Conservation (phyloP, 192 early-diverging fungal genomes). For the Anaeromyces robustus region DNA sequence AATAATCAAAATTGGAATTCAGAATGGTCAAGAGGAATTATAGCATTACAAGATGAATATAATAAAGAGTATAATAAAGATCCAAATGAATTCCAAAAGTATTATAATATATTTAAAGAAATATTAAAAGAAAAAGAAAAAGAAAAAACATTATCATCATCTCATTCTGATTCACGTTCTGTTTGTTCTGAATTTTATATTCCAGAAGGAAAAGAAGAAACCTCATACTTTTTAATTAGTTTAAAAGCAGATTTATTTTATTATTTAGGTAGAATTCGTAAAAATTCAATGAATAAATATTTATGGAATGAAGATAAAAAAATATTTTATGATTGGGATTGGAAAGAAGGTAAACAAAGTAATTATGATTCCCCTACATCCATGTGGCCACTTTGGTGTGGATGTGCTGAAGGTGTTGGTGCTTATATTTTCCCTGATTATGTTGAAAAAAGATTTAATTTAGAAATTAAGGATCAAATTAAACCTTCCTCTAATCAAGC, state of each 20-base stretch:
- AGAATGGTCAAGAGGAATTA: background rate
- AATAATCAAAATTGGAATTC: background rate
- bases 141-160: too few species aligned
- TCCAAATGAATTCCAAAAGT: background rate
- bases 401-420: conserved; percentile 26
- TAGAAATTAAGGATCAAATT: background rate
- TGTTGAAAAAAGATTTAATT: background rate
- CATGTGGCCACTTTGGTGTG: conserved; percentile 86
- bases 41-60: background rate
- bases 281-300: conserved; percentile 56
- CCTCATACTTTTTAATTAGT: conserved; percentile 16
- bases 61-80: background rate
- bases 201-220: background rate
- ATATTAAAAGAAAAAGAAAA: too few species aligned
- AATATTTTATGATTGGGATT: conserved; percentile 87
- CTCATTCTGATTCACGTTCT: background rate
- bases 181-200: background rate
- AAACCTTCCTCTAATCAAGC: conserved; percentile 49
- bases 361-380: conserved; percentile 81
- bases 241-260: conserved; percentile 22
- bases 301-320: conserved; percentile 66
- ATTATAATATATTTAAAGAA: background rate
- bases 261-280: conserved; percentile 35
- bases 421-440: background rate
- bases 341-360: conserved; percentile 35